These are phyloP conservation scores for Mycena capillaripes DNA, from an alignment of 768 basidiomycete genomes.

Conservation along the genomic window DNA sequence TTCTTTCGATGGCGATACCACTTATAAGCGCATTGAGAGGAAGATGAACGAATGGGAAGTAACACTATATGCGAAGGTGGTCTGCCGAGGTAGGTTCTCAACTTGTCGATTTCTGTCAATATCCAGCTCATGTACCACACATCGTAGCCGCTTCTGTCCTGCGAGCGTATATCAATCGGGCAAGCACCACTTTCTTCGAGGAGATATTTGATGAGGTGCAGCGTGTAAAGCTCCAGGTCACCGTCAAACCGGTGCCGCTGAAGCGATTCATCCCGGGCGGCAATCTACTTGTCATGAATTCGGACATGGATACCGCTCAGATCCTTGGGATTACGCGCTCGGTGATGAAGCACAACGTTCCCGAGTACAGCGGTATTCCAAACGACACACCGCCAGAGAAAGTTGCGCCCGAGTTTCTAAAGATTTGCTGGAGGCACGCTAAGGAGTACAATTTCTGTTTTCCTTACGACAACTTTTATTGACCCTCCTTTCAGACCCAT, in stretches of 20 bases:
- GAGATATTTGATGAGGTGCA: conserved; percentile 11
- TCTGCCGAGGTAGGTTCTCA: conserved; percentile 3
- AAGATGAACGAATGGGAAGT: conserved; percentile 23
- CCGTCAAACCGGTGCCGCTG: conserved; percentile 1
- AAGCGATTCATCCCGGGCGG: conserved; percentile 8
- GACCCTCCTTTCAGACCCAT: not conserved
- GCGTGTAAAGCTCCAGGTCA: not conserved
- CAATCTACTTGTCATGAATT: not conserved
- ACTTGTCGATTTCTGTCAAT: too few relatives aligned
- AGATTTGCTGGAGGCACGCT: conserved; percentile 3
- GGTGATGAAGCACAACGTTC: conserved; percentile 10
- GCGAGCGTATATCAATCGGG: conserved; percentile 12
- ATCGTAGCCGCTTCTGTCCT: not conserved
- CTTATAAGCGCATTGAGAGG: conserved; percentile 14
- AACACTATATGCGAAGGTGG: not conserved
- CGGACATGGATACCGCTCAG: conserved; percentile 24
- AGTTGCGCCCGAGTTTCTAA: not conserved
- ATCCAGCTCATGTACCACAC: not conserved
- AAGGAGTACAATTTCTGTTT: too few relatives aligned
- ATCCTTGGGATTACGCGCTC: not conserved
- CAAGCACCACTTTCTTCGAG: conserved; percentile 4
- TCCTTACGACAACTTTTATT: too few relatives aligned
- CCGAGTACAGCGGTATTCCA: conserved; percentile 12
- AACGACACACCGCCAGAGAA: not conserved
- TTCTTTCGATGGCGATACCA: conserved; percentile 16